phyloP scores from a whole-genome alignment of 2,329 filamentous ascomycete genomes.

The Paraconiothyrium sp. region DNA sequence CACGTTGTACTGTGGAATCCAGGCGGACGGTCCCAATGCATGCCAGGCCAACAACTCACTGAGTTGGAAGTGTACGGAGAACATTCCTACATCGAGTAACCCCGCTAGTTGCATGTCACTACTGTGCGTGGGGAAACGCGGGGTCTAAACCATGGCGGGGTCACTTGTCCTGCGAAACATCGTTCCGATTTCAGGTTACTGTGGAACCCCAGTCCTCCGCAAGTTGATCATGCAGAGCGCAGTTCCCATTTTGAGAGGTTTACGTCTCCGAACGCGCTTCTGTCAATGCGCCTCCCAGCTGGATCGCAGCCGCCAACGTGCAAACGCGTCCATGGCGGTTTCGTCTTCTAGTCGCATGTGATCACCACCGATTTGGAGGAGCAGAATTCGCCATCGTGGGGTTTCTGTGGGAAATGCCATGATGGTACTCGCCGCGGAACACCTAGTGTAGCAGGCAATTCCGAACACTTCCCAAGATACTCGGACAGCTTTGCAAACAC shows the following conservation, averaged over 20 bases:
- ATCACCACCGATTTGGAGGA: background rate
- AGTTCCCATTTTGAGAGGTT: background rate
- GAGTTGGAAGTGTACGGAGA: slow-evolving; percentile 29
- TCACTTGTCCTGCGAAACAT: slow-evolving; percentile 5
- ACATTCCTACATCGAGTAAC: slow-evolving; percentile 20
- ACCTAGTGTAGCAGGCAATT: slow-evolving; percentile 8
- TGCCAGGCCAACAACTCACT: slow-evolving; percentile 7
- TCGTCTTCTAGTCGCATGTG: background rate
- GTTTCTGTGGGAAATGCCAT: background rate
- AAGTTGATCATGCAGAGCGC: background rate
- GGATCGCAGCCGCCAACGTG: background rate
- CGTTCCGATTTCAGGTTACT: background rate
- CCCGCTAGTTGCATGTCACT: slow-evolving; percentile 6
- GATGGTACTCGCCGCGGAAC: background rate
- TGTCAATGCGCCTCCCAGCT: background rate
- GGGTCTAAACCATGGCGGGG: slow-evolving; percentile 17
- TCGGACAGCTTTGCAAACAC: background rate
- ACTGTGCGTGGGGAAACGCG: slow-evolving; percentile 20
- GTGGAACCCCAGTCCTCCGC: background rate
- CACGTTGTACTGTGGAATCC: background rate
- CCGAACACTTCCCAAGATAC: background rate
- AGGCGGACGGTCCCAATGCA: slow-evolving; percentile 3
- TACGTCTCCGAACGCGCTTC: background rate
- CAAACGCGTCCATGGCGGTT: background rate
- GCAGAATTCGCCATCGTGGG: background rate